Evolutionary conservation across 352 stramenopile species (phyloP).

Genomic region (Elongisporangium prolatum): DNA sequence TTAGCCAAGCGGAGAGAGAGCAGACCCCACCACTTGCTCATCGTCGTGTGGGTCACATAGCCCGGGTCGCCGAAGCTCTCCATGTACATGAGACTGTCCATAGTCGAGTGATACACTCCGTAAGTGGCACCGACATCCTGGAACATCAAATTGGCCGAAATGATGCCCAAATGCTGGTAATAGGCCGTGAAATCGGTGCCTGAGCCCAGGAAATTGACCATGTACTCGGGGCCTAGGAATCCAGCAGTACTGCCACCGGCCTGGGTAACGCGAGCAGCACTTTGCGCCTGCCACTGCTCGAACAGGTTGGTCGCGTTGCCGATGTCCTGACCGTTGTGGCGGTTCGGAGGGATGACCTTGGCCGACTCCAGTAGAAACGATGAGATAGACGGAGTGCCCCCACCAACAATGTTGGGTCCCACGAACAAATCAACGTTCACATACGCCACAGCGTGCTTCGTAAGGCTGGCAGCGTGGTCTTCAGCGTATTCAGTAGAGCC

Average conservation of each 20-base stretch:
- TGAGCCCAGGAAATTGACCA: conserved; percentile 29
- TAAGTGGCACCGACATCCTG: conserved; percentile 22
- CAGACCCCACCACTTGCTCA: conserved; percentile 55
- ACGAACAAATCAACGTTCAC: conserved; percentile 83
- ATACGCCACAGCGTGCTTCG: conserved; percentile 67
- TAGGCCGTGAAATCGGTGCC: conserved; percentile 63
- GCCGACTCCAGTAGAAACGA: conserved; percentile 49
- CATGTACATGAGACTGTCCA: conserved; percentile 77
- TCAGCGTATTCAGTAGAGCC: conserved; percentile 84
- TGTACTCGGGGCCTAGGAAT: conserved; percentile 12
- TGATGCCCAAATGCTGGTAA: conserved; percentile 64
- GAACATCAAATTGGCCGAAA: conserved; percentile 51
- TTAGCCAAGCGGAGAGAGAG: conserved; percentile 55
- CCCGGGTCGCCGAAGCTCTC: conserved; percentile 52
- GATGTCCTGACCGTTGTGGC: conserved; percentile 31
- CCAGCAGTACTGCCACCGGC: conserved; percentile 4
- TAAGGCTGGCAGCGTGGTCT: conserved; percentile 40
- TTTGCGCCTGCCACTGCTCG: conserved; percentile 22
- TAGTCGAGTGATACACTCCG: conserved; percentile 82
- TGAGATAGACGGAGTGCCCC: conserved; percentile 57
- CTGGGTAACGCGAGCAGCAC: conserved; percentile 11
- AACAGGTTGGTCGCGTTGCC: conserved; percentile 18
- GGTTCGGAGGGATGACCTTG: conserved; percentile 44
- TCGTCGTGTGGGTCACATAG: conserved; percentile 49
- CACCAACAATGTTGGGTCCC: conserved; percentile 44